A percentile compares a stretch with the other conserved stretches of the same genome.
phyloP scores from a whole-genome alignment of 192 early-diverging fungal species.

The Coemansia sp. region DNA sequence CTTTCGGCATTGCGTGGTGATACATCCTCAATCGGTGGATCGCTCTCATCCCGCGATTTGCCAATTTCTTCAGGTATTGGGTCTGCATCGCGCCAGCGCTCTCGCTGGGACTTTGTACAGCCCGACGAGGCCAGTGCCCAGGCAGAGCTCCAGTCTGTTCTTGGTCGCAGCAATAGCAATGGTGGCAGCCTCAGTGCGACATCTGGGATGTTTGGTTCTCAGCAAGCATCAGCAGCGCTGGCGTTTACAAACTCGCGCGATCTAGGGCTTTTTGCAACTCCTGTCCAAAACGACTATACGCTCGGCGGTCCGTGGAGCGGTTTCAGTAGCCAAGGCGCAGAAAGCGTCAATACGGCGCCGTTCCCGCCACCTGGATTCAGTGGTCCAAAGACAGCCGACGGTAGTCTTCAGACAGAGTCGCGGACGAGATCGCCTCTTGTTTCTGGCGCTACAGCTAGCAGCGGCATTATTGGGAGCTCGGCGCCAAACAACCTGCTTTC shows the following conservation, averaged over 20 bases:
- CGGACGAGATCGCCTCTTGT: conserved; percentile 12
- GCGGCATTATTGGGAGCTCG: conserved; percentile 1
- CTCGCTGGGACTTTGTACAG: conserved; percentile 42
- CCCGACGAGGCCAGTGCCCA: conserved; percentile 45
- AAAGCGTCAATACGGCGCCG: conserved; percentile 12
- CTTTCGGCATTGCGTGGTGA: conserved; percentile 25
- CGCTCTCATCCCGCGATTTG: conserved; percentile 5
- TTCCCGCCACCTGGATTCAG: conserved; percentile 46
- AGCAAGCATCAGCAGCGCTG: background rate
- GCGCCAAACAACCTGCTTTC: conserved; percentile 31
- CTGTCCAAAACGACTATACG: conserved; percentile 22
- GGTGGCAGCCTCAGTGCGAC: conserved; percentile 8
- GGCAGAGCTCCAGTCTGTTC: conserved; percentile 48
- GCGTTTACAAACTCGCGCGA: conserved; percentile 42
- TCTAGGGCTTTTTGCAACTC: conserved; percentile 45
- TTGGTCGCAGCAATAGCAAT: conserved; percentile 21
- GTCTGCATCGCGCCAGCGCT: conserved; percentile 25
- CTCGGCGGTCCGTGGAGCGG: conserved; percentile 16
- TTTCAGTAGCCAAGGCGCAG: conserved; percentile 8
- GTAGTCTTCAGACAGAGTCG: conserved; percentile 10
- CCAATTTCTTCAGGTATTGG: conserved; percentile 5
- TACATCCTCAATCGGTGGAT: conserved; percentile 1
- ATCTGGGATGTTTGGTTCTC: background rate
- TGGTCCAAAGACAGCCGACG: conserved; percentile 10
- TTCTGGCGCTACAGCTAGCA: background rate